Evolutionary conservation across 768 basidiomycete species (phyloP).

Genomic region (Sporobolomyces pararoseus): DNA sequence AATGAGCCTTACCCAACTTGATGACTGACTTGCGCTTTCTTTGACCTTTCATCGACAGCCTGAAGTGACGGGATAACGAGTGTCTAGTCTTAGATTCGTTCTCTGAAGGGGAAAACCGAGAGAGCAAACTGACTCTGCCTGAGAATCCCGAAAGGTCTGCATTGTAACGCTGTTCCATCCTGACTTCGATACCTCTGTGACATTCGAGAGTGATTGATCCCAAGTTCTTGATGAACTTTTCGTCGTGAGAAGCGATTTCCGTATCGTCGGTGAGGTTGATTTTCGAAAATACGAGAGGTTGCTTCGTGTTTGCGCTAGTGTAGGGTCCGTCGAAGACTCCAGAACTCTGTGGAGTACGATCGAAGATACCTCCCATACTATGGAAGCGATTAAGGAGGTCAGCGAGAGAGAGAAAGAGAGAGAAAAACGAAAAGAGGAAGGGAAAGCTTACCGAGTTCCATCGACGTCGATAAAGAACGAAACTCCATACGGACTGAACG

Average conservation of each 20-base stretch:
- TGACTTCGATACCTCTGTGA: neutral
- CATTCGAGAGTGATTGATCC: conserved; percentile 2
- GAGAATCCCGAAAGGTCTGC: no score
- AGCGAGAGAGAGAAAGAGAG: neutral
- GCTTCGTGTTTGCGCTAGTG: neutral
- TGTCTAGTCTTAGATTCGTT: neutral
- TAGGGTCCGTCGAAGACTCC: neutral
- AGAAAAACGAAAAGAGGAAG: neutral
- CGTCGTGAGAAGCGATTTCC: neutral
- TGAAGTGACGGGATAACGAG: no score
- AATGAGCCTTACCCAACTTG: conserved; percentile 7
- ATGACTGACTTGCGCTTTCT: conserved; percentile 20
- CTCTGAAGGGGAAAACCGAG: neutral
- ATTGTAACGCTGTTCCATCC: neutral
- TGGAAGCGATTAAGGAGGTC: no score
- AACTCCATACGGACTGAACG: neutral
- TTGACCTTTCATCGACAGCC: conserved; percentile 28
- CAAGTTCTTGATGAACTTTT: conserved; percentile 16
- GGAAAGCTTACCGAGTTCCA: neutral
- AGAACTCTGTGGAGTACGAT: no score
- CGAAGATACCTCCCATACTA: neutral
- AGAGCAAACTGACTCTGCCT: neutral
- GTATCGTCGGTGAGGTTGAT: conserved; percentile 17
- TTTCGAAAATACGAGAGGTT: conserved; percentile 25
- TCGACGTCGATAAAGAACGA: neutral